These are phyloP conservation scores for Fusarium brachygibbosum DNA, from an alignment of 2,329 filamentous ascomycete genomes.

Conservation along the genomic window DNA sequence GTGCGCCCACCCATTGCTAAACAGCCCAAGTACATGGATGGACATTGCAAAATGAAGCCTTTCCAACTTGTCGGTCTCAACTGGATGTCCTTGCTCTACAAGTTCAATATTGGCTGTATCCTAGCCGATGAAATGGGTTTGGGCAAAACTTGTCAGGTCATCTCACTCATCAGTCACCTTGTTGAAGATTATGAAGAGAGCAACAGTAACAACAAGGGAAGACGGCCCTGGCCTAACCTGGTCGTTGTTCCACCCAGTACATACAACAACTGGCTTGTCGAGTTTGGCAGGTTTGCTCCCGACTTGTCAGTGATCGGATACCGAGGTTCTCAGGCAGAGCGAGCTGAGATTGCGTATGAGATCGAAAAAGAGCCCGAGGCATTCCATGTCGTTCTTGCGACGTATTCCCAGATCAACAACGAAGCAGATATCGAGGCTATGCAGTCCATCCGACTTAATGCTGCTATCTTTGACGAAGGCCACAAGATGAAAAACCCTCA, in stretches of 20 bases:
- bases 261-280: constrained; percentile 93
- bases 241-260: constrained; percentile 94
- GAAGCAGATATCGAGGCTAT: constrained; percentile 65
- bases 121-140: constrained; percentile 97
- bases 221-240: constrained; percentile 76
- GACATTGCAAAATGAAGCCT: constrained; percentile 84
- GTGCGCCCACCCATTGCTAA: constrained; percentile 61
- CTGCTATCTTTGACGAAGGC: constrained; percentile 90
- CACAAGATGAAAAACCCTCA: constrained; percentile 92
- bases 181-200: constrained; percentile 70
- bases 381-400: constrained; percentile 73
- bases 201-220: constrained; percentile 14
- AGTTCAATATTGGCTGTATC: constrained; percentile 85
- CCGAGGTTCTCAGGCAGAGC: constrained; percentile 74
- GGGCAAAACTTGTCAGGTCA: constrained; percentile 97
- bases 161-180: constrained; percentile 88
- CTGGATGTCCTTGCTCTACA: constrained; percentile 89
- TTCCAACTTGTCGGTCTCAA: constrained; percentile 96
- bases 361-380: constrained; percentile 73
- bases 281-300: constrained; percentile 90
- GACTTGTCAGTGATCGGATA: constrained; percentile 79
- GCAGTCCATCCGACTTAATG: constrained; percentile 63
- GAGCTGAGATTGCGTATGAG: constrained; percentile 75
- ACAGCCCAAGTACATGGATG: constrained; percentile 83
- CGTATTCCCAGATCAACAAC: constrained; percentile 70